These are phyloP conservation scores for Globisporangium sylvaticum DNA, from an alignment of 352 stramenopile species.

Conservation along the genomic window DNA sequence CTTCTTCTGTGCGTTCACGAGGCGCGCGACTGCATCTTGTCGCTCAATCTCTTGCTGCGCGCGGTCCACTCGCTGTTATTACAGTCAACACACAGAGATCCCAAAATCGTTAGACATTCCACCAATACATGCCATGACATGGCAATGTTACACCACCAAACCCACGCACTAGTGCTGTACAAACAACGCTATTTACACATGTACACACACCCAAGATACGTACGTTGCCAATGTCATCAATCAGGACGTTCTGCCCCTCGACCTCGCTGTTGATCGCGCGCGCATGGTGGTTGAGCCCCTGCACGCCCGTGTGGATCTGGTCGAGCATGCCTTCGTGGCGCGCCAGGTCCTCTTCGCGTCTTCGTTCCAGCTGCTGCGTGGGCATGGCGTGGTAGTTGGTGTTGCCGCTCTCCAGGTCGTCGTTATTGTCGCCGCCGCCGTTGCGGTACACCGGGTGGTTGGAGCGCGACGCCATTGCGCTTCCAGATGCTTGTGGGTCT, in stretches of 20 bases:
- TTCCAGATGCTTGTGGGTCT: neutral
- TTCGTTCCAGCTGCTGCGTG: conserved; percentile 59
- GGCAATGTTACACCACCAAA: neutral
- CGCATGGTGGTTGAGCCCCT: conserved; percentile 77
- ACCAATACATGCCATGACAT: neutral
- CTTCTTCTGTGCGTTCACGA: conserved; percentile 70
- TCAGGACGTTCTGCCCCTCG: conserved; percentile 74
- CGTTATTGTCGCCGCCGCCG: neutral
- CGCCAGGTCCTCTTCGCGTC: conserved; percentile 45
- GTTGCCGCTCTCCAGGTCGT: conserved; percentile 7
- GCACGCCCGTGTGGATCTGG: conserved; percentile 71
- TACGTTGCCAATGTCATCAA: conserved; percentile 75
- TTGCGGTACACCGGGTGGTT: conserved; percentile 36
- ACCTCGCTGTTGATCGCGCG: conserved; percentile 83
- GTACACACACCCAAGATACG: conserved; percentile 11
- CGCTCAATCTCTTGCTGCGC: conserved; percentile 57
- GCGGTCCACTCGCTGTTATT: conserved; percentile 54
- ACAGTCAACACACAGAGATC: neutral
- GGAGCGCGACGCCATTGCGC: conserved; percentile 17
- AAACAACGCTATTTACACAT: neutral
- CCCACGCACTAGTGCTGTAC: neutral
- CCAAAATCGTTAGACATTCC: neutral
- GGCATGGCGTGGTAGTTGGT: conserved; percentile 64
- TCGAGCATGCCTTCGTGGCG: conserved; percentile 72
- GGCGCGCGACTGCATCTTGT: conserved; percentile 51